phyloP scores from a whole-genome alignment of 768 basidiomycete genomes.

The Lactarius trivialis region DNA sequence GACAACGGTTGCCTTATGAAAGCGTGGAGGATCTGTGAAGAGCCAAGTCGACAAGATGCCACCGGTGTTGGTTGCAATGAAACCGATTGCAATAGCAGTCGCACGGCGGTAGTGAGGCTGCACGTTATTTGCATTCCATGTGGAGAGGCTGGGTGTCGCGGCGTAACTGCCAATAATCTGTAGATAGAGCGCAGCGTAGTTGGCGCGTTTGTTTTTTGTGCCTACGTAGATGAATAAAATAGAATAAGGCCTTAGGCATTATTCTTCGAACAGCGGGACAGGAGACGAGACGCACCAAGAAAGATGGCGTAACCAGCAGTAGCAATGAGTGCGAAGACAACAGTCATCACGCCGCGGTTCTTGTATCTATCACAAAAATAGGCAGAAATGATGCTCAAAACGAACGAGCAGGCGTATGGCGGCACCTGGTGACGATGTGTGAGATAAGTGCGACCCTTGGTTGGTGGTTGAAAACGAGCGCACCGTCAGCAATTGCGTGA shows the following conservation, averaged over 20 bases:
- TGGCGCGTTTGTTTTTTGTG: background rate
- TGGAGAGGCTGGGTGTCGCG: background rate
- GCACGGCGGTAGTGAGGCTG: background rate
- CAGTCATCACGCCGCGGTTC: background rate
- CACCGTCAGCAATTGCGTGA: constrained; percentile 29
- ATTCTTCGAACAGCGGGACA: background rate
- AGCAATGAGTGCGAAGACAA: background rate
- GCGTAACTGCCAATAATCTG: background rate
- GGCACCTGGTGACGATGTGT: background rate
- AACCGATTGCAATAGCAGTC: background rate
- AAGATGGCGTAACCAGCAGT: constrained; percentile 14
- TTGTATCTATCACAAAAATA: background rate
- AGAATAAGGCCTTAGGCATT: background rate
- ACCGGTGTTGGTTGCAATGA: background rate
- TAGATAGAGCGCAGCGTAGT: background rate
- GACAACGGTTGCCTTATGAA: background rate
- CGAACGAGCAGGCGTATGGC: background rate
- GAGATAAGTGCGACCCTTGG: background rate
- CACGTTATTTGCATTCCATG: background rate
- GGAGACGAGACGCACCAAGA: constrained; percentile 2
- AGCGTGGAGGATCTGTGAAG: background rate
- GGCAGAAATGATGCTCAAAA: background rate
- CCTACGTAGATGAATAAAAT: background rate
- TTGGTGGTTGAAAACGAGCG: constrained; percentile 9
- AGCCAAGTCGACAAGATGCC: background rate